These are phyloP conservation scores for Thraustotheca clavata DNA, from an alignment of 352 stramenopile genomes.

Conservation along the genomic window DNA sequence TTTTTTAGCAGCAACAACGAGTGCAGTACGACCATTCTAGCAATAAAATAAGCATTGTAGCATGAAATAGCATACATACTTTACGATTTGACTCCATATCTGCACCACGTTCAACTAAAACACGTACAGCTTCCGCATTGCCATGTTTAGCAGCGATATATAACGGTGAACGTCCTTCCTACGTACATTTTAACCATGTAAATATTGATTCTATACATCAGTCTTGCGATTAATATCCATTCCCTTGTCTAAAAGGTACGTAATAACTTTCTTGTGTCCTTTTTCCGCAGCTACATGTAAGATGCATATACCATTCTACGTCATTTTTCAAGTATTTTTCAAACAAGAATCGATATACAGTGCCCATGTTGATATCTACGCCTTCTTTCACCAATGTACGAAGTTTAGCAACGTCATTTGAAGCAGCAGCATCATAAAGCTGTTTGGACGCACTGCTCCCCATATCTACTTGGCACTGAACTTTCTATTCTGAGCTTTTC, in stretches of 20 bases:
- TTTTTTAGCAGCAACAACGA: conserved; percentile 18
- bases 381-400: conserved; percentile 15
- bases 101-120: conserved; percentile 4
- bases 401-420: conserved; percentile 31
- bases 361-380: conserved; percentile 15
- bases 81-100: conserved; percentile 21
- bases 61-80: not conserved
- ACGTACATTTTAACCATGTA: not conserved
- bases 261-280: conserved; percentile 1
- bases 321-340: not conserved
- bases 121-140: conserved; percentile 14
- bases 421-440: conserved; percentile 23
- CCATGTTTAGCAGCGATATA: conserved; percentile 18
- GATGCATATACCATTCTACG: conserved; percentile 15
- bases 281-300: conserved; percentile 18
- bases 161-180: conserved; percentile 14
- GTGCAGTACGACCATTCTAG: conserved; percentile 11
- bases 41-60: not conserved
- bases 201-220: not conserved
- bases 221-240: conserved; percentile 18
- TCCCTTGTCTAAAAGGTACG: conserved; percentile 14
- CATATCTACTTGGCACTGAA: conserved; percentile 21
- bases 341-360: not conserved
- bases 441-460: conserved; percentile 10
- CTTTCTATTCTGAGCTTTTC: conserved; percentile 6